Evolutionary conservation across 371 early-diverging fungal genomes (phyloP).

Genomic region (Fennellomyces sp.): DNA sequence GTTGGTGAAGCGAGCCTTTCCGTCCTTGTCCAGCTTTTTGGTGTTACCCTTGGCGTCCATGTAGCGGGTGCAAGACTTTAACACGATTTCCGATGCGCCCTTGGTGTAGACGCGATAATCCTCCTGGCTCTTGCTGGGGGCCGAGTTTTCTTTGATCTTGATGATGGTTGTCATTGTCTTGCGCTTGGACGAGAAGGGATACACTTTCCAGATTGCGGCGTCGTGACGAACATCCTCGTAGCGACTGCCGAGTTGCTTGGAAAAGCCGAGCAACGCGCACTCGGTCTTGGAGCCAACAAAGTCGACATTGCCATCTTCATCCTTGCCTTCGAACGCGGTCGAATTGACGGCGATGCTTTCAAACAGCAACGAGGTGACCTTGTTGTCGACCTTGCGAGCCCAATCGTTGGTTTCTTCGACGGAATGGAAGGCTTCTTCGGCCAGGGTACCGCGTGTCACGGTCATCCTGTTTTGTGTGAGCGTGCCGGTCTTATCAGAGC

Average conservation of each 20-base stretch:
- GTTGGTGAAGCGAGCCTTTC: constrained; percentile 46
- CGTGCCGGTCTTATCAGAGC: constrained; percentile 98
- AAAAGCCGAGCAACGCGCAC: constrained; percentile 83
- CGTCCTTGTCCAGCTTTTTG: constrained; percentile 53
- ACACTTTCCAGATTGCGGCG: constrained; percentile 57
- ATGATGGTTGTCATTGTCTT: constrained; percentile 82
- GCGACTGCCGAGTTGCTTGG: constrained; percentile 64
- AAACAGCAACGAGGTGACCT: constrained; percentile 41
- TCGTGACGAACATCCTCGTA: constrained; percentile 65
- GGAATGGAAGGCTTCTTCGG: constrained; percentile 41
- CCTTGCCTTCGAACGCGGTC: constrained; percentile 85
- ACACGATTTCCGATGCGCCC: constrained; percentile 88
- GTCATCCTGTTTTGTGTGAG: constrained; percentile 96
- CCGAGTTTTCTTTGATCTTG: constrained; percentile 35
- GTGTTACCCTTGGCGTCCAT: constrained; percentile 56
- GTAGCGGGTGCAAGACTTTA: constrained; percentile 64
- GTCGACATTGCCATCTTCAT: constrained; percentile 69
- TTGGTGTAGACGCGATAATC: constrained; percentile 72
- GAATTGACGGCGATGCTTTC: constrained; percentile 87
- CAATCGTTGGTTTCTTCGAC: constrained; percentile 33
- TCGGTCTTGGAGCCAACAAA: constrained; percentile 96
- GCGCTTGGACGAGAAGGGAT: constrained; percentile 82
- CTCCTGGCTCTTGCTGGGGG: constrained; percentile 26
- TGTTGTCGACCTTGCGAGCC: constrained; percentile 27
- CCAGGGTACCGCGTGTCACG: constrained; percentile 75